Percentiles rank a stretch among this genome's conserved stretches.
Conservation (phyloP, 1,284 basidiomycete species). For the Amylostereum areolatum region DNA sequence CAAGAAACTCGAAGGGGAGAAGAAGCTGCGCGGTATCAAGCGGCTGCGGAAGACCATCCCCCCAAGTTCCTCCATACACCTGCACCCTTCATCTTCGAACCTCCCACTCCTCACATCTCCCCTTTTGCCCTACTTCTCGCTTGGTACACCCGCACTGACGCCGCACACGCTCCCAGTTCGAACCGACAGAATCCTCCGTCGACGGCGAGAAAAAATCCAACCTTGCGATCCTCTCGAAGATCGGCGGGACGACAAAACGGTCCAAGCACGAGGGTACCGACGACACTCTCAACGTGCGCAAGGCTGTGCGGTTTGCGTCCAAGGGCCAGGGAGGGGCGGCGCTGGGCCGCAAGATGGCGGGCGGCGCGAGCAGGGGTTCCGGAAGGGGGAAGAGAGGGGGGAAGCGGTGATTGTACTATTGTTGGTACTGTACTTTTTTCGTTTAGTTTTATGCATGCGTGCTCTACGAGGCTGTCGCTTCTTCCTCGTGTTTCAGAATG, state of each 20-base stretch:
- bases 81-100: neutral
- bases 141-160: conserved; percentile 93
- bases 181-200: too few relatives aligned
- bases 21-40: conserved; percentile 83
- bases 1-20: conserved; percentile 85
- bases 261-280: conserved; percentile 46
- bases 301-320: conserved; percentile 75
- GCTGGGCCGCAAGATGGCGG: conserved; percentile 28
- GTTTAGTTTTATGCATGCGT: too few relatives aligned
- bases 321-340: conserved; percentile 61
- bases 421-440: neutral
- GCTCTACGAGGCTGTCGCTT: too few relatives aligned
- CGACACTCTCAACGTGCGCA: conserved; percentile 74
- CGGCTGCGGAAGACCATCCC: too few relatives aligned
- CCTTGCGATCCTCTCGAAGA: conserved; percentile 68
- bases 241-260: conserved; percentile 70
- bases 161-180: too few relatives aligned
- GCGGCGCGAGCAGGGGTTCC: too few relatives aligned
- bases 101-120: neutral
- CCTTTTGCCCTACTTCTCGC: too few relatives aligned
- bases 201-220: conserved; percentile 68
- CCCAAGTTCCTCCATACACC: conserved; percentile 62
- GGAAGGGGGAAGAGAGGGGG: neutral
- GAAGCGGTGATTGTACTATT: neutral
- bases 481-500: too few relatives aligned